These are phyloP conservation scores for Ceratorhiza oryzae-sativae DNA, from an alignment of 1,284 basidiomycete genomes.

Conservation along the genomic window DNA sequence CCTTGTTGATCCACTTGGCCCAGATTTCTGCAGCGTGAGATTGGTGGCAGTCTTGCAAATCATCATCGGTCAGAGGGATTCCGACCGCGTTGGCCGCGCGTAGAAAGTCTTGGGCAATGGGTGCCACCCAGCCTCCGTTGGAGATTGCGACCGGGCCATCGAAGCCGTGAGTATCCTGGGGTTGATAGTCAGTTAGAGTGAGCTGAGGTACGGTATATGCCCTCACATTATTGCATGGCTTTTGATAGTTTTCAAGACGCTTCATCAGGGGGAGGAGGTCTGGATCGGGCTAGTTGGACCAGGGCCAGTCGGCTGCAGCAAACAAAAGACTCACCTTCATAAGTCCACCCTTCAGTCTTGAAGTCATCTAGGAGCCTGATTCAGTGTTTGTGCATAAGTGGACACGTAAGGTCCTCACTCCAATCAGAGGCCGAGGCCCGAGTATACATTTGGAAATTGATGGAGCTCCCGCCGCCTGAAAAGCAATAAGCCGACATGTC, in stretches of 20 bases:
- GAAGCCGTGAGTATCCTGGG: conserved; percentile 64
- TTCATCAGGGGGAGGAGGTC: conserved; percentile 77
- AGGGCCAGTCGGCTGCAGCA: too few species aligned
- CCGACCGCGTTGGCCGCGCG: conserved; percentile 68
- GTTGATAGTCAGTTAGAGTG: not conserved
- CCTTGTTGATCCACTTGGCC: conserved; percentile 78
- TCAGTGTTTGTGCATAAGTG: not conserved
- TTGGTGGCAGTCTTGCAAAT: conserved; percentile 49
- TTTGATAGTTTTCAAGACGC: conserved; percentile 77
- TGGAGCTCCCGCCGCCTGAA: conserved; percentile 42
- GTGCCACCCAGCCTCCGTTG: conserved; percentile 67
- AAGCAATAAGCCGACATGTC: not conserved
- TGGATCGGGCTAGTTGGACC: conserved; percentile 44
- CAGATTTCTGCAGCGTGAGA: conserved; percentile 72
- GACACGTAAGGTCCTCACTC: conserved; percentile 55
- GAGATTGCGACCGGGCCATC: conserved; percentile 75
- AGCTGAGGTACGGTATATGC: not conserved
- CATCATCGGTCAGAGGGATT: conserved; percentile 59
- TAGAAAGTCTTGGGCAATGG: conserved; percentile 72
- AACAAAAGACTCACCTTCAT: conserved; percentile 56
- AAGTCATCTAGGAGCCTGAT: conserved; percentile 64
- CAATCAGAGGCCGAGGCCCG: conserved; percentile 71
- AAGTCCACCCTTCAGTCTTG: conserved; percentile 72
- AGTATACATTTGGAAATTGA: conserved; percentile 53
- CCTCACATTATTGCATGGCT: conserved; percentile 54